Conservation (phyloP, 2,329 filamentous ascomycete genomes). For the Penicillium hesseltinei region DNA sequence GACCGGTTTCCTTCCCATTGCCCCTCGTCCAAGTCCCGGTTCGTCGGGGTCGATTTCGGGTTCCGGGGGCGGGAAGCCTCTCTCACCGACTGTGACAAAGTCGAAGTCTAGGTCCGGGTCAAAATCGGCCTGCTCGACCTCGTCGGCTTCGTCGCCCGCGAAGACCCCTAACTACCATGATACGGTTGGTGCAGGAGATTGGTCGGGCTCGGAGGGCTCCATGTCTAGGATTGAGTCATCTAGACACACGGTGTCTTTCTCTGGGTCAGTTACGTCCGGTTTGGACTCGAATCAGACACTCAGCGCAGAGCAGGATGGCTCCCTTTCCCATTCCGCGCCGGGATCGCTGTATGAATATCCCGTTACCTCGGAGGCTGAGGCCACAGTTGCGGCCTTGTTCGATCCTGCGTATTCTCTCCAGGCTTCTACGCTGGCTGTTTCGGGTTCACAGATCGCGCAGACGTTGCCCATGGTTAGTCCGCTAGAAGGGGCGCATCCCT, state of each 20-base stretch:
- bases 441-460: slow-evolving; percentile 6
- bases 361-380: slow-evolving; percentile 1
- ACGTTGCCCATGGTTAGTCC: slow-evolving; percentile 18
- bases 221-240: neutral
- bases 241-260: neutral
- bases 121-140: slow-evolving; percentile 6
- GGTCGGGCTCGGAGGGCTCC: slow-evolving; percentile 22
- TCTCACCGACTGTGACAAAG: neutral
- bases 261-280: neutral
- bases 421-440: slow-evolving; percentile 8
- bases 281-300: neutral
- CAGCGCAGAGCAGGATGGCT: neutral
- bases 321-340: slow-evolving; percentile 11
- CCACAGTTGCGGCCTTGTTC: slow-evolving; percentile 2
- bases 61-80: neutral
- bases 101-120: slow-evolving; percentile 17
- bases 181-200: slow-evolving; percentile 10
- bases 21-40: slow-evolving; percentile 12
- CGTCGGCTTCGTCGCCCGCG: neutral
- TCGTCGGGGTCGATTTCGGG: neutral
- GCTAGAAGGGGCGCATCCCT: slow-evolving; percentile 18
- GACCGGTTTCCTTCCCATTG: slow-evolving; percentile 24
- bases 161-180: slow-evolving; percentile 2
- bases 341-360: slow-evolving; percentile 13
- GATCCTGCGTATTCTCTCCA: slow-evolving; percentile 21